A percentile compares a stretch with the other conserved stretches of the same genome.
Conservation (phyloP, 352 stramenopile species). For the Phytophthora pseudosyringae region DNA sequence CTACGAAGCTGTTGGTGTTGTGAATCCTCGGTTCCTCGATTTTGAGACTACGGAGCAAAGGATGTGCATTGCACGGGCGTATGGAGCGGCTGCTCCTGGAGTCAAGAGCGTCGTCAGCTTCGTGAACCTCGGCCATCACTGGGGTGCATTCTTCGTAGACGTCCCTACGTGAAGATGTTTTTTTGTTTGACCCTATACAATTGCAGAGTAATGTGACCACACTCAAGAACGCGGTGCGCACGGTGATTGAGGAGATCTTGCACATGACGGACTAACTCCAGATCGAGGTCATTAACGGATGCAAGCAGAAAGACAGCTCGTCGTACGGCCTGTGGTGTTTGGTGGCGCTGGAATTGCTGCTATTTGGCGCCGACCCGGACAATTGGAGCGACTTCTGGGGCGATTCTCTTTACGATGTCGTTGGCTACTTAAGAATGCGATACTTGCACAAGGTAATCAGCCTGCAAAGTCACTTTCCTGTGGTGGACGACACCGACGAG, state of each 20-base stretch:
- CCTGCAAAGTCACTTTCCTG: not conserved
- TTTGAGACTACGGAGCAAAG: conserved; percentile 12
- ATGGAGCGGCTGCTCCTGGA: not conserved
- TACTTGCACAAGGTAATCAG: conserved; percentile 12
- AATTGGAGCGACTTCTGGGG: conserved; percentile 14
- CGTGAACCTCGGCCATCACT: conserved; percentile 9
- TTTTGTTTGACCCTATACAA: conserved; percentile 10
- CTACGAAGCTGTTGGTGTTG: conserved; percentile 2
- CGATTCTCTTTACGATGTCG: conserved; percentile 6
- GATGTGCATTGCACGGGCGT: not conserved
- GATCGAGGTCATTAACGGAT: conserved; percentile 7
- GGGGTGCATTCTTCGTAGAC: conserved; percentile 8
- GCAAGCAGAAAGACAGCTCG: conserved; percentile 4
- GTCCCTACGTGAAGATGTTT: not conserved
- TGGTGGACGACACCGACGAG: not conserved
- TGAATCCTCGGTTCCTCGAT: conserved; percentile 8
- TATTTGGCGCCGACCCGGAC: conserved; percentile 10
- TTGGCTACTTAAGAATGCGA: conserved; percentile 5
- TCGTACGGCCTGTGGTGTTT: conserved; percentile 12
- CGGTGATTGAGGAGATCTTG: not conserved
- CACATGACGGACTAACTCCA: conserved; percentile 9
- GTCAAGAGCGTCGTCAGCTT: conserved; percentile 4
- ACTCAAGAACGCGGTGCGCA: not conserved
- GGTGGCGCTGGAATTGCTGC: conserved; percentile 13
- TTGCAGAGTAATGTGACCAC: not conserved